Evolutionary conservation across 2,329 filamentous ascomycete species (phyloP), one percentile per base, ranked within the genome.

Genomic region (Cercospora sp.): DNA sequence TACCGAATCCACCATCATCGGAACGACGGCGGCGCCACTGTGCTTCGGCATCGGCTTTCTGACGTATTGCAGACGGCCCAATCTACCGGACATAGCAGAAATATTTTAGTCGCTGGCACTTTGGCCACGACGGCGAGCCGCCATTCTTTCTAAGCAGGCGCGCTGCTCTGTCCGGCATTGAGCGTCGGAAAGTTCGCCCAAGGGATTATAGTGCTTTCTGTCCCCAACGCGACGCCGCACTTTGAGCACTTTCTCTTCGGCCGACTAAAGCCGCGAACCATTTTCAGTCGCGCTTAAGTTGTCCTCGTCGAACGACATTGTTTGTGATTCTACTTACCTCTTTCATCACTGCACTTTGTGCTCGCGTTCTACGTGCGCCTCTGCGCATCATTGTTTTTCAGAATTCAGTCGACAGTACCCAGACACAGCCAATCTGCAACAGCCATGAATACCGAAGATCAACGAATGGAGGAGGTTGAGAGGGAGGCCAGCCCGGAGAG

Each of bases 361-460:
- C 28, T 34, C 28, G 28, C 55, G 26, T 34, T 3, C 28, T 16
- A 16, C 6, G 28, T 18, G 32, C 55, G 55, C 55, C 55, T 18
- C 55, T 59, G 55, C 55, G 32, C 32, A 30, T 34, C 26, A 13
- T 37, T 32, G 55, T 58, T 58, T 10, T 30, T 26, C 6, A 1
- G 18, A 21, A 58, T 37, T 3, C n/a, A 34, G 18, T 18, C 57
- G 57, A 60, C 63, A 66, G 37, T 18, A 66, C 26, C 32, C 45
- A 26, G 43, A 18, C 18, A 30, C 16, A 37, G 32, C 59, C 28
- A 40, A 60, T 28, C 16, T 60, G 62, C 82, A 13, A 86, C 62
- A 87, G 83, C 65, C 61, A 82, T 86, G 80, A 82, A 88, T 76
- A 79, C 82, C 68, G 80, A 87, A 73, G 87, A 90, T 76, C 81